Base-by-base conservation (phyloP, 177 flowering plant genomes). In the Vitis hybrid region DNA sequence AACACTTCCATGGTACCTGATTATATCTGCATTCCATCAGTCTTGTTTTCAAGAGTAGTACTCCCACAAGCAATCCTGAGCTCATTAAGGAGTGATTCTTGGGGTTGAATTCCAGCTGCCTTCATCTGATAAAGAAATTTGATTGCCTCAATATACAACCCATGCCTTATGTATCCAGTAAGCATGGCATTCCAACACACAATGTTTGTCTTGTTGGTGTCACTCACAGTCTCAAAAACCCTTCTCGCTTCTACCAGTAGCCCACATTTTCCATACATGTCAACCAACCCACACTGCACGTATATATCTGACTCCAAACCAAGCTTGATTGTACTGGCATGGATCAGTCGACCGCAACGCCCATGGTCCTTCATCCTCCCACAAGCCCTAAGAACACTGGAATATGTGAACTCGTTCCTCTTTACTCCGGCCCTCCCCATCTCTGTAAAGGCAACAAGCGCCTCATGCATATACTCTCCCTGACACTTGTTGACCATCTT, bases 111-210 rank as follows among this genome's bases (percentile, higher is more conserved):
- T 16, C 89, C 87, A 15, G 77, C 76, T 10, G 73, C 81, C 67
- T 81, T 89, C 96, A 90, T 90, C 64, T 71, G 70, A 76, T 86
- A 85, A 64, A 90, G 67, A 62, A 86, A 70, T 77, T 79, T 85
- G 53, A 85, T 70, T 53, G 89, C 89, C 50, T 85, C 83, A 29
- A 79, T 49, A 60, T 65, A 71, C 31, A 45, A 62, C 12, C 86
- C 88, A 33, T 85, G 70, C 29, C 67, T 74, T n/a, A 69, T 62
- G 72, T 79, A 87, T 12, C 78, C 81, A 51, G 15, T 60, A 18
- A 91, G 78, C 91, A 91, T 81, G 51, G 90, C 82, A 72, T 84
- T 87, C 92, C 90, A 90, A 70, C 86, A 84, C 0, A 78, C 86
- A 50, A 16, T 51, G 76, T 78, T 82, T 56, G 66, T 74, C 72